These are phyloP conservation scores for Somion occarium DNA, from an alignment of 1,284 basidiomycete species.

Conservation along the genomic window DNA sequence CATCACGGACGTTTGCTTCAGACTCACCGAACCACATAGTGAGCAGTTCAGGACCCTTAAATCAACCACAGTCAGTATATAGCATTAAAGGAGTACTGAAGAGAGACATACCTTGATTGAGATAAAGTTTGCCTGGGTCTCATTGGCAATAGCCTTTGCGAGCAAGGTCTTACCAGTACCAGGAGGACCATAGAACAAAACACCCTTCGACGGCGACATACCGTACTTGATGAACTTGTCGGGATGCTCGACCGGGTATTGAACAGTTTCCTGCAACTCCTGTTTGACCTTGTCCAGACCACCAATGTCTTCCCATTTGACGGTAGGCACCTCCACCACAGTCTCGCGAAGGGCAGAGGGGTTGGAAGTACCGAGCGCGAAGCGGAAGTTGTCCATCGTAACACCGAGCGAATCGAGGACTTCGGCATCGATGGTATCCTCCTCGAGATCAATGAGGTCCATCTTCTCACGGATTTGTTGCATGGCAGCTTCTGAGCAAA, in stretches of 20 bases:
- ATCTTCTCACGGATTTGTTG: slow-evolving; percentile 99
- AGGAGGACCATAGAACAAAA: slow-evolving; percentile 95
- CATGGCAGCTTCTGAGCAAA: slow-evolving; percentile 98
- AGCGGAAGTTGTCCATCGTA: slow-evolving; percentile 99
- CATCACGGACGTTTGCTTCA: slow-evolving; percentile 98
- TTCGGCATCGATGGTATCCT: slow-evolving; percentile 96
- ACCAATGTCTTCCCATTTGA: slow-evolving; percentile 99
- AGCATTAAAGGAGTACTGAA: not conserved
- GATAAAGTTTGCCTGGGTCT: slow-evolving; percentile 99
- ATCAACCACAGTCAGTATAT: slow-evolving; percentile 19
- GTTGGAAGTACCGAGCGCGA: slow-evolving; percentile 91
- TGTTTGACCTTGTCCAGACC: slow-evolving; percentile 99
- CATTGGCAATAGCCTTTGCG: slow-evolving; percentile 97
- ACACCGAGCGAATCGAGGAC: slow-evolving; percentile 94
- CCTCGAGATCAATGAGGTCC: slow-evolving; percentile 90
- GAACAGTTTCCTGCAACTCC: slow-evolving; percentile 98
- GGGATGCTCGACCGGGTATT: slow-evolving; percentile 99
- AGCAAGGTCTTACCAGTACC: slow-evolving; percentile 96
- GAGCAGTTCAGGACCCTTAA: slow-evolving; percentile 88
- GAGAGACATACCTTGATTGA: slow-evolving; percentile 70
- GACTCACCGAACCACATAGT: slow-evolving; percentile 99
- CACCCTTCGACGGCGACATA: slow-evolving; percentile 99
- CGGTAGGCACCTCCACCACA: slow-evolving; percentile 92
- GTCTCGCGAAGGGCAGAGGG: slow-evolving; percentile 97
- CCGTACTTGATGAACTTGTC: slow-evolving; percentile 99